Percentiles rank a stretch among this genome's conserved stretches.
phyloP scores from a whole-genome alignment of 305 asterid species.

The Fraxinus greggii region DNA sequence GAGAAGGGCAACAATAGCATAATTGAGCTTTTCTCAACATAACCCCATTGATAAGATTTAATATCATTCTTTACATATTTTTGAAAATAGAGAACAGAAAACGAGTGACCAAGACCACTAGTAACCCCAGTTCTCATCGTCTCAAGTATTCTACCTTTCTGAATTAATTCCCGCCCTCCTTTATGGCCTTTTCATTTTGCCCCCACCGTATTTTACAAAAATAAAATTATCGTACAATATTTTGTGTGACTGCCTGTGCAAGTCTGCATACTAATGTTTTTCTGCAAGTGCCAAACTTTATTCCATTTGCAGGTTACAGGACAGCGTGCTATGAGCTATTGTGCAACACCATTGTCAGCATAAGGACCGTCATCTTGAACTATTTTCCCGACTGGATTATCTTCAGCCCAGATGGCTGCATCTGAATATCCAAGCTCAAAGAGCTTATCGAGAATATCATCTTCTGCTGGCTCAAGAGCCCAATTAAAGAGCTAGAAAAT shows the following conservation, averaged over 20 bases:
- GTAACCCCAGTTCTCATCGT: background rate
- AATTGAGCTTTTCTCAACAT: background rate
- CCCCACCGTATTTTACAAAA: background rate
- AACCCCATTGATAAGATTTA: background rate
- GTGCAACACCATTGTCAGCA: slow-evolving; percentile 23
- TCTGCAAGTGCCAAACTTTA: background rate
- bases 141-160: background rate
- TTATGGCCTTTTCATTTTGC: background rate
- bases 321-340: background rate
- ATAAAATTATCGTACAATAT: background rate
- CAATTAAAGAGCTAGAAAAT: slow-evolving; percentile 72
- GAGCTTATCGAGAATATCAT: slow-evolving; percentile 68
- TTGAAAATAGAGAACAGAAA: background rate
- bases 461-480: slow-evolving; percentile 98
- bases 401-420: slow-evolving; percentile 79
- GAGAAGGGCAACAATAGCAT: background rate
- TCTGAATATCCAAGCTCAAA: slow-evolving; percentile 77
- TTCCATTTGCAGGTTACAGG: background rate
- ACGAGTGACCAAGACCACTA: background rate
- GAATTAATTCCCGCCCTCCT: background rate
- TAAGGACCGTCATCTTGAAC: slow-evolving; percentile 46
- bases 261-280: background rate
- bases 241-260: background rate
- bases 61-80: background rate
- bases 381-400: slow-evolving; percentile 60